phyloP scores from a whole-genome alignment of 2,329 filamentous ascomycete genomes.

The Beauveria sp. region DNA sequence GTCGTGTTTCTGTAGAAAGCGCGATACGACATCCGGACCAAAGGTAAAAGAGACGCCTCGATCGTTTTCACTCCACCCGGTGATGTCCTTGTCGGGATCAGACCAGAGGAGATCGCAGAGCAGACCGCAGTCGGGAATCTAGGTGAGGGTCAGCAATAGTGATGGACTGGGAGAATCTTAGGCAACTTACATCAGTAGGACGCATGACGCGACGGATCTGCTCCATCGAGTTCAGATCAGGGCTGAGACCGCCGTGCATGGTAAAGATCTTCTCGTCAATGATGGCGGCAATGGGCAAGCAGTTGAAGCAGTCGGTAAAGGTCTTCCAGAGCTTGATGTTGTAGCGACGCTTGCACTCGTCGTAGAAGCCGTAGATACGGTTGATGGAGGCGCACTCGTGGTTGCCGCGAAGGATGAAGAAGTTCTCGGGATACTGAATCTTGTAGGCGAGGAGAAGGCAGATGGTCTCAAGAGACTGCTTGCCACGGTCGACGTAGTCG shows the following conservation, averaged over 20 bases:
- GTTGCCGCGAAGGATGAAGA: conserved; percentile 97
- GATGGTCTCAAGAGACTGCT: conserved; percentile 98
- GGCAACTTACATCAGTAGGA: conserved; percentile 82
- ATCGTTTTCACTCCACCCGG: conserved; percentile 98
- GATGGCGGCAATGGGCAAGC: conserved; percentile 93
- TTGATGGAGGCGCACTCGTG: conserved; percentile 99
- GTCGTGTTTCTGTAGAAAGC: conserved; percentile 97
- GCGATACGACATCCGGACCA: conserved; percentile 91
- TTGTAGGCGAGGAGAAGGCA: conserved; percentile 96
- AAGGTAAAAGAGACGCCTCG: conserved; percentile 98
- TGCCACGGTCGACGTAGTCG: conserved; percentile 97
- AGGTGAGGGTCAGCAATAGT: conserved; percentile 16
- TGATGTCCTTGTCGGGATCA: conserved; percentile 98
- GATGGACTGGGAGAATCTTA: conserved; percentile 12
- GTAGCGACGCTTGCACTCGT: conserved; percentile 97
- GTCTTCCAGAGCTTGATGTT: conserved; percentile 99
- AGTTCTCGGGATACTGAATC: conserved; percentile 99
- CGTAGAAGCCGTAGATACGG: conserved; percentile 99
- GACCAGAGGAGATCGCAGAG: conserved; percentile 98
- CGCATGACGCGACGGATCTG: conserved; percentile 98
- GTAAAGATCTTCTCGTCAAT: conserved; percentile 99
- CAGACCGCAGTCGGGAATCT: conserved; percentile 97
- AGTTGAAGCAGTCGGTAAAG: conserved; percentile 99
- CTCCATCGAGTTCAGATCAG: conserved; percentile 98
- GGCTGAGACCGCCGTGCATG: conserved; percentile 96